Base-by-base conservation (phyloP, 1,284 basidiomycete species). In the Paramarasmius palmivorus region DNA sequence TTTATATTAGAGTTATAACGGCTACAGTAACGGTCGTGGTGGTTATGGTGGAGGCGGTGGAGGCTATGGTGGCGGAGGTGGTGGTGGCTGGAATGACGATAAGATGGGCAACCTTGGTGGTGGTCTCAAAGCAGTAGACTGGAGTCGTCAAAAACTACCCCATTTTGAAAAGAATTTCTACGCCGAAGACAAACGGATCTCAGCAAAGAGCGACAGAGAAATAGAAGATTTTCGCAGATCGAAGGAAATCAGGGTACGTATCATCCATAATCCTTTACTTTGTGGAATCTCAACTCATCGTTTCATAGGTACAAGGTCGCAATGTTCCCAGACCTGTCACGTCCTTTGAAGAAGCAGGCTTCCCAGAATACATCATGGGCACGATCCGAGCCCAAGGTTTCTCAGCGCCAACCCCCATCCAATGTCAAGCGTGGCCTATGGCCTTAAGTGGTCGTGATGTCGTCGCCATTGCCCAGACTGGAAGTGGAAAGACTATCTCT, bases 371-470 rank as follows among this genome's bases (percentile, higher is more conserved):
- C 73, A 86, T 99, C 61, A 86, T 98, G 85, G 75, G 83, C 52
- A 94, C 96, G 57, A 96, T 99, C 71, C 88, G 84, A 60, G 92
- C 93, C 26, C 93, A 97, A 74, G 96, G 96, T 50, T 99, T 99
- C 75, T 72, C 82, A 44, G 71, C 81, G 3, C 96, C 96, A 0
- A 95, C 95, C 2, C 86, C 97, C 51, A 98, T 99, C 67, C 96
- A 99, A 72, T 96, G 95, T 67, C 96, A 99, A 71, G 92, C 95
- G 10, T 98, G 95, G 95, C 95, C 95, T 1, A 97, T 98, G 92
- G 95, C 95, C 10, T 77, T 98, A 15, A 94, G 83, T 59, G 95
- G 95, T 61, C 85, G 93, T 59, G 95, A 98, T 74, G 83, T 98
- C 38, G 94, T 98, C 54, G 96, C 97, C 56, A 95, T 99, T 65